Percentiles rank a stretch among this genome's conserved stretches.
phyloP scores from a whole-genome alignment of 2,329 filamentous ascomycete genomes.

The Septoria linicola region DNA sequence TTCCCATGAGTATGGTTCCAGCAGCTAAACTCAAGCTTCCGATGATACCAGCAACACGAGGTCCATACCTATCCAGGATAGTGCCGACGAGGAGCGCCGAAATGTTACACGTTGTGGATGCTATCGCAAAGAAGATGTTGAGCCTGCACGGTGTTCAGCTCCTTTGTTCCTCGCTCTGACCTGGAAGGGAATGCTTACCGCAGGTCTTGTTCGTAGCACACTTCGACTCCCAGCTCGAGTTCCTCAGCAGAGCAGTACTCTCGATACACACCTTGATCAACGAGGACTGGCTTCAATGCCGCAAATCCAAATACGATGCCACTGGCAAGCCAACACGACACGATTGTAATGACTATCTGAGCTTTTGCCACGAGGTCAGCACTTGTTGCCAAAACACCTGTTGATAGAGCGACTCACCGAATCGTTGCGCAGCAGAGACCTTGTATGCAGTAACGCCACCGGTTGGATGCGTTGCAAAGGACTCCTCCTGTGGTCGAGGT shows the following conservation, averaged over 20 bases:
- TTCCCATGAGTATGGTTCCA: slow-evolving; percentile 70
- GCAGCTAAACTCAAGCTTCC: slow-evolving; percentile 66
- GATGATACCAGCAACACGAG: slow-evolving; percentile 69
- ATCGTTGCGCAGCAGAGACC: slow-evolving; percentile 41
- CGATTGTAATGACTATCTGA: slow-evolving; percentile 65
- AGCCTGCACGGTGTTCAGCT: slow-evolving; percentile 47
- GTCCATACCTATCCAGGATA: slow-evolving; percentile 79
- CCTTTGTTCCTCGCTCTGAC: neutral
- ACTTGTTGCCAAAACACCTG: neutral
- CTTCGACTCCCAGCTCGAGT: slow-evolving; percentile 47
- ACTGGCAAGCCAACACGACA: slow-evolving; percentile 74
- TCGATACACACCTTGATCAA: slow-evolving; percentile 68
- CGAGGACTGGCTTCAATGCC: slow-evolving; percentile 76
- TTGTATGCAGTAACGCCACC: slow-evolving; percentile 52
- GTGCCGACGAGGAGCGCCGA: slow-evolving; percentile 81
- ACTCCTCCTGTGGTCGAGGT: slow-evolving; percentile 39
- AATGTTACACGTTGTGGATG: slow-evolving; percentile 83
- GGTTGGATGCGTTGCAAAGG: slow-evolving; percentile 40
- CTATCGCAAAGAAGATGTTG: slow-evolving; percentile 90
- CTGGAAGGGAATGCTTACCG: slow-evolving; percentile 28
- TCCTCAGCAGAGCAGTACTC: slow-evolving; percentile 60
- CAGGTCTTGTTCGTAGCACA: slow-evolving; percentile 60
- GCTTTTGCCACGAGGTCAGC: slow-evolving; percentile 46
- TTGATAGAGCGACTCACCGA: slow-evolving; percentile 29
- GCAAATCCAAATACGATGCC: slow-evolving; percentile 83